Conservation (phyloP, 1,284 basidiomycete genomes). For the Meripilus lineatus region DNA sequence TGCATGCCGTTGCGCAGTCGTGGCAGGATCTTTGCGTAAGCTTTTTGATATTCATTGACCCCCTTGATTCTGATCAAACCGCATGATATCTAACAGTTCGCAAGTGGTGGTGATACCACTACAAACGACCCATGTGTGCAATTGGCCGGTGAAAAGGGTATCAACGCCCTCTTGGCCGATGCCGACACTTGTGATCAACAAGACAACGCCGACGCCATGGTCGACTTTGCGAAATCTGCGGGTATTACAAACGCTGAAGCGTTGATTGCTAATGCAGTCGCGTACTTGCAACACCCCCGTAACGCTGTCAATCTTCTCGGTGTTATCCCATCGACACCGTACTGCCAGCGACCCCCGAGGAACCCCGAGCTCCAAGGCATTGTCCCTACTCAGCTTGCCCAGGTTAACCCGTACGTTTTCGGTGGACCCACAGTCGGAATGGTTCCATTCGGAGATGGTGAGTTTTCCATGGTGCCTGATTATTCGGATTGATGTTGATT, state of each 20-base stretch:
- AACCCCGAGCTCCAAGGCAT: slow-evolving; percentile 43
- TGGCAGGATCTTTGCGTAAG: slow-evolving; percentile 28
- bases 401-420: slow-evolving; percentile 27
- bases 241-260: slow-evolving; percentile 34
- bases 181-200: slow-evolving; percentile 45
- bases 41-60: not conserved
- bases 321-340: slow-evolving; percentile 37
- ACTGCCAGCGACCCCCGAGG: slow-evolving; percentile 45
- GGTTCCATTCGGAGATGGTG: slow-evolving; percentile 26
- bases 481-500: too few relatives aligned
- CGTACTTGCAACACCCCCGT: slow-evolving; percentile 37
- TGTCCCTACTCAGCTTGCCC: slow-evolving; percentile 42
- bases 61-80: not conserved
- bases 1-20: slow-evolving; percentile 22
- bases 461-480: too few relatives aligned
- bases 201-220: slow-evolving; percentile 42
- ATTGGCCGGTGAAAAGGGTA: slow-evolving; percentile 34
- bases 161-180: slow-evolving; percentile 37
- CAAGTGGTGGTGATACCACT: slow-evolving; percentile 35
- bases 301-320: slow-evolving; percentile 36
- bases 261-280: slow-evolving; percentile 37
- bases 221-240: slow-evolving; percentile 39
- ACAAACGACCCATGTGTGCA: slow-evolving; percentile 36
- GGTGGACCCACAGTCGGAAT: slow-evolving; percentile 19
- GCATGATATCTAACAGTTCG: slow-evolving; percentile 9